These are phyloP conservation scores for Paramecium biaurelia DNA, from an alignment of 73 alveolate genomes.

Conservation along the genomic window DNA sequence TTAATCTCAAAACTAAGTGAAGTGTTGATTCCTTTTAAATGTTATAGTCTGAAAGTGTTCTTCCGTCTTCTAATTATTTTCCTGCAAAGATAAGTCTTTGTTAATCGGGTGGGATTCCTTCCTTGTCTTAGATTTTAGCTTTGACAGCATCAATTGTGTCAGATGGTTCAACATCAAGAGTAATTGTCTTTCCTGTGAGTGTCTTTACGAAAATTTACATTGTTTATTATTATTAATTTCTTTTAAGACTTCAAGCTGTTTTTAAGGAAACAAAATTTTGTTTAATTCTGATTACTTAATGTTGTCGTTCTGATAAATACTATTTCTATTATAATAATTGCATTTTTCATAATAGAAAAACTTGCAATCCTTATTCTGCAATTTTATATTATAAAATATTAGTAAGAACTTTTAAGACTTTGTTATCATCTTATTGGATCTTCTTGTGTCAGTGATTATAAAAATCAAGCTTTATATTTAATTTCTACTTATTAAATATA, in stretches of 20 bases:
- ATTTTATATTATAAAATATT: too few species aligned
- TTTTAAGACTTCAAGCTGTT: background rate
- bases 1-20: slow-evolving; percentile 17
- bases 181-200: slow-evolving; percentile 42
- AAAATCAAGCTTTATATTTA: too few species aligned
- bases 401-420: too few species aligned
- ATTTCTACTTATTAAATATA: too few species aligned
- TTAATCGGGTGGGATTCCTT: slow-evolving; percentile 57
- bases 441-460: too few species aligned
- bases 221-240: background rate
- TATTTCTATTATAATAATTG: background rate
- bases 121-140: slow-evolving; percentile 43
- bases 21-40: slow-evolving; percentile 62
- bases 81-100: slow-evolving; percentile 55
- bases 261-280: background rate
- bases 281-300: background rate
- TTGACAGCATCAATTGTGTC: slow-evolving; percentile 52
- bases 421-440: too few species aligned
- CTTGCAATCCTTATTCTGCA: too few species aligned
- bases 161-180: slow-evolving; percentile 46
- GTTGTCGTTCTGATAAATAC: background rate
- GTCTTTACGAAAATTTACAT: slow-evolving; percentile 35
- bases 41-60: slow-evolving; percentile 65
- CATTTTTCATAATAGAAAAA: too few species aligned
- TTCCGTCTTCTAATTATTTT: slow-evolving; percentile 53